These are phyloP conservation scores for Neurospora sublineolata DNA, from an alignment of 495 filamentous ascomycete species.

Conservation along the genomic window DNA sequence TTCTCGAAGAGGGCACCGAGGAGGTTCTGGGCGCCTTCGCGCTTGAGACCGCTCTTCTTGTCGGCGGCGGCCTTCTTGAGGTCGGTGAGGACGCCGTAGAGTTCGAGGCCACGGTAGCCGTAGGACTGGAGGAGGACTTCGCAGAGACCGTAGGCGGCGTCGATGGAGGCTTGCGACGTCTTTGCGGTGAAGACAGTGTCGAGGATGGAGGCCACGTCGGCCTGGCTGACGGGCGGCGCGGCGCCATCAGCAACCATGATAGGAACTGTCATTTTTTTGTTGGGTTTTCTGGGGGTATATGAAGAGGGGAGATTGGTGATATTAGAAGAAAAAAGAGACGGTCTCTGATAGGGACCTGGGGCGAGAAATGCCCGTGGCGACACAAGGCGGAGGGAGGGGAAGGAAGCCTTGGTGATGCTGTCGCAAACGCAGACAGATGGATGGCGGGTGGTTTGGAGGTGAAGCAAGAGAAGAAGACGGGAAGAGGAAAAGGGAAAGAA, in stretches of 20 bases:
- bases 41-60: slow-evolving; percentile 79
- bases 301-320: not conserved
- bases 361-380: not conserved
- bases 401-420: not conserved
- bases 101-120: slow-evolving; percentile 59
- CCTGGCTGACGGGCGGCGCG: slow-evolving; percentile 49
- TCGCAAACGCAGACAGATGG: not conserved
- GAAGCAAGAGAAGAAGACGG: not conserved
- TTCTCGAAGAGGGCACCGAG: slow-evolving; percentile 87
- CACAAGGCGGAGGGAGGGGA: not conserved
- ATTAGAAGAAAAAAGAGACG: too few relatives aligned
- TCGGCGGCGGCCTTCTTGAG: slow-evolving; percentile 80
- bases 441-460: not conserved
- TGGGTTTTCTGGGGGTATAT: not conserved
- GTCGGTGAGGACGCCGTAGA: slow-evolving; percentile 59
- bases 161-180: slow-evolving; percentile 75
- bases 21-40: slow-evolving; percentile 91
- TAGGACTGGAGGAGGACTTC: slow-evolving; percentile 67
- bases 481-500: not conserved
- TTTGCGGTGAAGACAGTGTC: slow-evolving; percentile 66
- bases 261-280: slow-evolving; percentile 20
- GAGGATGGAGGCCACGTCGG: slow-evolving; percentile 64
- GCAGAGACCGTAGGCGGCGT: slow-evolving; percentile 73
- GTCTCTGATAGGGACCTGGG: not conserved
- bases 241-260: slow-evolving; percentile 23